These are phyloP conservation scores for Rhizopogon sp. DNA, from an alignment of 768 basidiomycete genomes.

Conservation along the genomic window DNA sequence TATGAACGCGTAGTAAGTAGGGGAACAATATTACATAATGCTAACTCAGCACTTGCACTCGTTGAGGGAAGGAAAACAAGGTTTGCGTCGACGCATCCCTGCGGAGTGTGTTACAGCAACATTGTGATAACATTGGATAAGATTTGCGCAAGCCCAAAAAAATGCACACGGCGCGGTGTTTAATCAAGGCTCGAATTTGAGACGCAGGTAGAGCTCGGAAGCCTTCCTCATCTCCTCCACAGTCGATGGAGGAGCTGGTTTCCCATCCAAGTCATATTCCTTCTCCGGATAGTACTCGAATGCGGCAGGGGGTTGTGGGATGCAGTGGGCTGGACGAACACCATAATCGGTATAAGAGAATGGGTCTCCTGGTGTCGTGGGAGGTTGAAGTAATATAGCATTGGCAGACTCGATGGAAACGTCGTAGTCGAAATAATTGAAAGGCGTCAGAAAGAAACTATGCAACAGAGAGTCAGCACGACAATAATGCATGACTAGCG, in stretches of 20 bases:
- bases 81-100: too few relatives aligned
- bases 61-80: too few relatives aligned
- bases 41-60: too few relatives aligned
- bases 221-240: conserved; percentile 35
- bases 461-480: background rate
- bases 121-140: too few relatives aligned
- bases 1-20: too few relatives aligned
- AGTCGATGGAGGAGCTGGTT: conserved; percentile 18
- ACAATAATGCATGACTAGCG: background rate
- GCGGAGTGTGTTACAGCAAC: too few relatives aligned
- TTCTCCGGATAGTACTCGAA: conserved; percentile 34
- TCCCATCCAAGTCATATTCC: conserved; percentile 31
- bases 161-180: too few relatives aligned
- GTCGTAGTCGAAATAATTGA: conserved; percentile 65
- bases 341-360: conserved; percentile 49
- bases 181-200: conserved; percentile 25
- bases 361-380: conserved; percentile 30
- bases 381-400: conserved; percentile 42
- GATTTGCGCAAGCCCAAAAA: too few relatives aligned
- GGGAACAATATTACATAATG: too few relatives aligned
- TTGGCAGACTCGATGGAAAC: conserved; percentile 56
- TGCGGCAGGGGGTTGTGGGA: conserved; percentile 32
- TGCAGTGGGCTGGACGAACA: conserved; percentile 37
- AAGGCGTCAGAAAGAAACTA: conserved; percentile 54
- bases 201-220: conserved; percentile 34